Evolutionary conservation across 192 early-diverging fungal species (phyloP).

Genomic region (Fimicolochytrium jonesii): DNA sequence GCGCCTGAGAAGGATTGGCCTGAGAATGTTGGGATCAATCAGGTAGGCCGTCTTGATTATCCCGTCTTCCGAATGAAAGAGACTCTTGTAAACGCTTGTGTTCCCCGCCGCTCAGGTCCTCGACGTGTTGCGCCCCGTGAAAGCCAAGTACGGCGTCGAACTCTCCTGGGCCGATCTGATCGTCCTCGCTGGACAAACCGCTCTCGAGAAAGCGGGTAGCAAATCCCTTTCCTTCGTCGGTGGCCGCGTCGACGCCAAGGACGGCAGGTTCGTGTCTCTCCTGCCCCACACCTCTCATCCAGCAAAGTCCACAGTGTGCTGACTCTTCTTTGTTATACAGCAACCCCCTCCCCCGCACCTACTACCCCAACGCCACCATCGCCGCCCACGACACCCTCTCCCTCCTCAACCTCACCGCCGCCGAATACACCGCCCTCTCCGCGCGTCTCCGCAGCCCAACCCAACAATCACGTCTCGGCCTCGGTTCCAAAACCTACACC

Average conservation of each 20-base stretch:
- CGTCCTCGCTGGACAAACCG: slow-evolving; percentile 33
- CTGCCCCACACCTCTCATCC: no score
- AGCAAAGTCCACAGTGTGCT: no score
- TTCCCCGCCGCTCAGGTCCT: slow-evolving; percentile 64
- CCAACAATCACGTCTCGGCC: slow-evolving; percentile 16
- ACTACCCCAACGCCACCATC: slow-evolving; percentile 5
- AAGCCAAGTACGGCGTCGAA: slow-evolving; percentile 68
- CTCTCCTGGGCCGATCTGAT: slow-evolving; percentile 69
- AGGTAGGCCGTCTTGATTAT: not conserved
- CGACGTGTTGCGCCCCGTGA: slow-evolving; percentile 66
- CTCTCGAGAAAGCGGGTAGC: slow-evolving; percentile 24
- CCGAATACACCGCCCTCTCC: slow-evolving; percentile 24
- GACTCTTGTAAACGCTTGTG: no score
- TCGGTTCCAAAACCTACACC: slow-evolving; percentile 17
- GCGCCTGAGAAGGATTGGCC: slow-evolving; percentile 46
- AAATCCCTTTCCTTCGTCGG: slow-evolving; percentile 23
- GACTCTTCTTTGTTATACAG: no score
- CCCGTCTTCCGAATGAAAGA: no score
- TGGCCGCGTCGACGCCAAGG: slow-evolving; percentile 22
- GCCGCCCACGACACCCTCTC: slow-evolving; percentile 9
- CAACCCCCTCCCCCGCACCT: slow-evolving; percentile 20
- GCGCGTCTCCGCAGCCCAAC: slow-evolving; percentile 22
- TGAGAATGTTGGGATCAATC: slow-evolving; percentile 58
- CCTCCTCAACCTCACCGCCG: slow-evolving; percentile 22
- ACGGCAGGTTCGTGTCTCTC: no score